Percentiles rank a stretch among this genome's conserved stretches.
These are phyloP conservation scores for Lactarius akahatsu DNA, from an alignment of 768 basidiomycete genomes.

Conservation along the genomic window DNA sequence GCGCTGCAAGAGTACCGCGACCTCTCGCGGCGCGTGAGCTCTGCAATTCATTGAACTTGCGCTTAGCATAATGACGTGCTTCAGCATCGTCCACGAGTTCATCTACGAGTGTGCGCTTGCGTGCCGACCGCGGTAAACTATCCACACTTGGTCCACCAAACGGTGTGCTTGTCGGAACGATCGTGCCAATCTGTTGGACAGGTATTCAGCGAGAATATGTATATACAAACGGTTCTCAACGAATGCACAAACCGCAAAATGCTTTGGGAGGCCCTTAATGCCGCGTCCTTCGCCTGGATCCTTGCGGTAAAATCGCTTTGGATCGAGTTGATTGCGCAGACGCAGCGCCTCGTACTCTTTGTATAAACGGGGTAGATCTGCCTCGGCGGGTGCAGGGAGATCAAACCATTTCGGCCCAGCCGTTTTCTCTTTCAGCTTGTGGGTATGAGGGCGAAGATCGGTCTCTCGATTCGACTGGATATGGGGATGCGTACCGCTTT, in stretches of 20 bases:
- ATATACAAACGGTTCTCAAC: background rate
- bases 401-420: constrained; percentile 87
- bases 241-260: constrained; percentile 70
- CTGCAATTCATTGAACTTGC: constrained; percentile 83
- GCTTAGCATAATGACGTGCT: constrained; percentile 84
- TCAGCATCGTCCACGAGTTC: constrained; percentile 89
- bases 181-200: constrained; percentile 66
- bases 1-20: constrained; percentile 64
- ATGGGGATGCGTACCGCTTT: constrained; percentile 55
- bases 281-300: constrained; percentile 85
- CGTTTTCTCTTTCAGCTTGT: constrained; percentile 65
- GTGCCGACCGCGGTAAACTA: constrained; percentile 64
- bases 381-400: constrained; percentile 76
- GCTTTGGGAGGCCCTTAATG: constrained; percentile 80
- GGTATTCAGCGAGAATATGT: constrained; percentile 21
- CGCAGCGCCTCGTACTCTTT: constrained; percentile 88
- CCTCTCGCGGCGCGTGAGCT: constrained; percentile 64
- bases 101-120: constrained; percentile 84
- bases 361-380: constrained; percentile 73
- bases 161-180: constrained; percentile 66
- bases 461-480: constrained; percentile 6
- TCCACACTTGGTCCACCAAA: constrained; percentile 69
- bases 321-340: constrained; percentile 84
- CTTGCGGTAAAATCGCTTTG: constrained; percentile 88
- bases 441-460: constrained; percentile 5